phyloP scores from a whole-genome alignment of 176 grass and related monocot genomes.

The Aegilops umbellulata region DNA sequence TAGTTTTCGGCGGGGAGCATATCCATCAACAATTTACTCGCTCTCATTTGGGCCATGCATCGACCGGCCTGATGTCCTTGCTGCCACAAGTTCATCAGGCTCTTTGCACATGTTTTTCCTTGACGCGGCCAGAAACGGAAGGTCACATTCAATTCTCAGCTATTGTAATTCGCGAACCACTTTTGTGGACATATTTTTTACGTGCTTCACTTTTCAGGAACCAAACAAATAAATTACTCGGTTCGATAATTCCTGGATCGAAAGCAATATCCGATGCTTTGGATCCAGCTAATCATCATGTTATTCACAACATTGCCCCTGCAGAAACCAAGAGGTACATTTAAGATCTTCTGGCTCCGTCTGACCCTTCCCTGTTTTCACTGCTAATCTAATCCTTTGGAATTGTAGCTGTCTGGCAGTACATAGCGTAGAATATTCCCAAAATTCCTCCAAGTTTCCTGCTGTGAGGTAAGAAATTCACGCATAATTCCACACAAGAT shows the following conservation, averaged over 20 bases:
- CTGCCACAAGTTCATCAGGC: conserved; percentile 91
- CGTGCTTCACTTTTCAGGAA: conserved; percentile 49
- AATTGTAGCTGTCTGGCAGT: conserved; percentile 60
- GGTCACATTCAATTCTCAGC: conserved; percentile 36
- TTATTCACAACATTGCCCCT: conserved; percentile 76
- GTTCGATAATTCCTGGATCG: conserved; percentile 74
- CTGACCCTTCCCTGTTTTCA: background rate
- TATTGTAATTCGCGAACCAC: background rate
- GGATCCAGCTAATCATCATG: conserved; percentile 89
- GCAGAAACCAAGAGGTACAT: conserved; percentile 70
- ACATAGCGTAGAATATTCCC: conserved; percentile 48
- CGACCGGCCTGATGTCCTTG: conserved; percentile 73
- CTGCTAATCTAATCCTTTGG: conserved; percentile 28
- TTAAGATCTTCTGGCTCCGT: conserved; percentile 6
- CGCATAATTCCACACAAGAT: background rate
- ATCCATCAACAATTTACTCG: conserved; percentile 88
- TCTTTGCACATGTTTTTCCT: conserved; percentile 96
- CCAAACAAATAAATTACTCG: conserved; percentile 54
- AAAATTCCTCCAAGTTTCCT: conserved; percentile 60
- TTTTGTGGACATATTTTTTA: background rate
- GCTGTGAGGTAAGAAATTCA: conserved; percentile 52
- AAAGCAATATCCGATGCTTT: conserved; percentile 69
- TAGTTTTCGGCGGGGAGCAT: conserved; percentile 90
- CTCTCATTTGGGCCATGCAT: conserved; percentile 70
- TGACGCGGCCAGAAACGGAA: conserved; percentile 67